phyloP scores from a whole-genome alignment of 441 rosid genomes.

The Pelargonium exstipulatum region DNA sequence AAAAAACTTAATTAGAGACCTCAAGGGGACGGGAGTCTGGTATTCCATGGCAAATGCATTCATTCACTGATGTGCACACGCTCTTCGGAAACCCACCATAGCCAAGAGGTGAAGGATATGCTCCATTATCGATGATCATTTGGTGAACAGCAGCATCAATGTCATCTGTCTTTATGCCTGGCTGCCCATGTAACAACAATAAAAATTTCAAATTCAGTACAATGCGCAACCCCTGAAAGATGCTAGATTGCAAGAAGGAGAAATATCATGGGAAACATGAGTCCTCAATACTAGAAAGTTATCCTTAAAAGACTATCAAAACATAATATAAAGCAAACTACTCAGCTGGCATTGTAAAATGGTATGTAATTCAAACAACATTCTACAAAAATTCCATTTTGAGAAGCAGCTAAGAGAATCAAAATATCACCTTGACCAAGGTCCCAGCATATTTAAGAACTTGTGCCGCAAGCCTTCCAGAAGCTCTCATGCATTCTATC shows the following conservation, averaged over 20 bases:
- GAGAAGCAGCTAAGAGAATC: conserved; percentile 8
- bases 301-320: not conserved
- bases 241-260: not conserved
- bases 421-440: conserved; percentile 61
- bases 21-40: conserved; percentile 85
- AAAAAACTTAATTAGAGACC: conserved; percentile 34
- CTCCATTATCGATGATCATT: conserved; percentile 86
- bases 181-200: conserved; percentile 49
- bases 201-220: conserved; percentile 17
- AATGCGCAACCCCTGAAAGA: not conserved
- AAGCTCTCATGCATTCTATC: conserved; percentile 75
- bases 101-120: conserved; percentile 98
- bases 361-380: not conserved
- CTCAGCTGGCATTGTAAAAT: not conserved
- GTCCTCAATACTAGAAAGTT: not conserved
- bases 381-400: not conserved
- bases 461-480: conserved; percentile 83
- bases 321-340: not conserved
- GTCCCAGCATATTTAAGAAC: conserved; percentile 81
- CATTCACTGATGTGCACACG: conserved; percentile 93
- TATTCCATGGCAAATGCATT: conserved; percentile 95
- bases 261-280: not conserved
- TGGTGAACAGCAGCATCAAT: conserved; percentile 86
- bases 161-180: conserved; percentile 75
- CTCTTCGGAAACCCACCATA: conserved; percentile 96